Conservation (phyloP, 768 basidiomycete genomes). For the Kwoniella sp. region DNA sequence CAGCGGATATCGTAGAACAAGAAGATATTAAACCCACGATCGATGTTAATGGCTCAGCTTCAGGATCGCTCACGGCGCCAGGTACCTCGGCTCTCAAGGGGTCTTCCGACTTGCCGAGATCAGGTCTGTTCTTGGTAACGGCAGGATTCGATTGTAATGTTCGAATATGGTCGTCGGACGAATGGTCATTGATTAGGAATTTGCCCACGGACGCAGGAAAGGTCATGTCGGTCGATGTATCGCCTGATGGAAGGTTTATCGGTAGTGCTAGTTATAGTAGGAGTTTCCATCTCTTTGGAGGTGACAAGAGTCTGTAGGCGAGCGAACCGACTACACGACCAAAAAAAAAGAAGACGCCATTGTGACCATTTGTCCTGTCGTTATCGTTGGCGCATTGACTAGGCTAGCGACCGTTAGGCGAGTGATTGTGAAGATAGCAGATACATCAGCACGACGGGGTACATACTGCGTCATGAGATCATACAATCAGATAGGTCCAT, state of each 20-base stretch:
- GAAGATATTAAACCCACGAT: slow-evolving; percentile 24
- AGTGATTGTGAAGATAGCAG: no score
- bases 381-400: no score
- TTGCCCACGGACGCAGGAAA: slow-evolving; percentile 90
- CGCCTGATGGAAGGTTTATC: slow-evolving; percentile 76
- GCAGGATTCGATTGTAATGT: slow-evolving; percentile 93
- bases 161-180: slow-evolving; percentile 96
- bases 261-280: slow-evolving; percentile 91
- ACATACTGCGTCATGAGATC: no score
- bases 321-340: no score
- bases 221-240: slow-evolving; percentile 96
- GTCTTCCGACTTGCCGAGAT: slow-evolving; percentile 45
- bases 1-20: slow-evolving; percentile 26
- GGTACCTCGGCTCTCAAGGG: not conserved
- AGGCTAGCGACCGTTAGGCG: no score
- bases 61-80: not conserved
- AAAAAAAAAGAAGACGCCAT: no score
- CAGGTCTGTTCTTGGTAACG: slow-evolving; percentile 86
- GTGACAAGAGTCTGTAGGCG: slow-evolving; percentile 59
- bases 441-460: no score
- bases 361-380: no score
- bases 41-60: not conserved
- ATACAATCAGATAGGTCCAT: no score
- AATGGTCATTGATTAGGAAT: slow-evolving; percentile 89
- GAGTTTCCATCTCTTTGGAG: slow-evolving; percentile 89